Conservation (phyloP, 2,329 filamentous ascomycete species). For the Beauveria sp. region DNA sequence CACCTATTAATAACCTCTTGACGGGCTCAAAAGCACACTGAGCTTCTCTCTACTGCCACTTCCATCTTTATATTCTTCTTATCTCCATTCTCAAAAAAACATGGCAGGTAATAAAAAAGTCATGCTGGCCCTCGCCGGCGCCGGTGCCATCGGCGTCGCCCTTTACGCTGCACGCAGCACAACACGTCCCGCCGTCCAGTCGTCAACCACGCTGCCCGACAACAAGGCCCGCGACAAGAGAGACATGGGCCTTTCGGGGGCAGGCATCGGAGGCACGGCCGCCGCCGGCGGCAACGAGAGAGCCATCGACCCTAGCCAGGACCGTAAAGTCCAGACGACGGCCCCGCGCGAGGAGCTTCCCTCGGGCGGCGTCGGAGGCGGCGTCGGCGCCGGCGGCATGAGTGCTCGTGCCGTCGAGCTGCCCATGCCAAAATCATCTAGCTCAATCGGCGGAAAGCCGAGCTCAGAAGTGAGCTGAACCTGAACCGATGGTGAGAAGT, state of each 20-base stretch:
- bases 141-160: not conserved
- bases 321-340: constrained; percentile 17
- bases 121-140: not conserved
- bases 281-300: constrained; percentile 2
- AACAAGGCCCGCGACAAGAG: not conserved
- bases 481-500: too few relatives aligned
- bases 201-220: not conserved
- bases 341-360: constrained; percentile 25
- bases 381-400: constrained; percentile 21
- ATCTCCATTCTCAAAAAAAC: not conserved
- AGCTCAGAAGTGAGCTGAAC: not conserved
- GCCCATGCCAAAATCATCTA: not conserved
- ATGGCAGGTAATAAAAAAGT: not conserved
- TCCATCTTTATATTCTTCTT: not conserved
- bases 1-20: too few relatives aligned
- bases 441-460: not conserved
- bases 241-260: not conserved
- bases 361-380: constrained; percentile 25
- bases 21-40: too few relatives aligned
- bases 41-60: not conserved
- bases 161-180: not conserved
- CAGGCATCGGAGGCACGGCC: not conserved
- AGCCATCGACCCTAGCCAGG: not conserved
- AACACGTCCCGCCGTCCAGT: not conserved
- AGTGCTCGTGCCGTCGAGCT: constrained; percentile 22